phyloP scores from a whole-genome alignment of 345 rosid species.

The Gossypium longicalyx region DNA sequence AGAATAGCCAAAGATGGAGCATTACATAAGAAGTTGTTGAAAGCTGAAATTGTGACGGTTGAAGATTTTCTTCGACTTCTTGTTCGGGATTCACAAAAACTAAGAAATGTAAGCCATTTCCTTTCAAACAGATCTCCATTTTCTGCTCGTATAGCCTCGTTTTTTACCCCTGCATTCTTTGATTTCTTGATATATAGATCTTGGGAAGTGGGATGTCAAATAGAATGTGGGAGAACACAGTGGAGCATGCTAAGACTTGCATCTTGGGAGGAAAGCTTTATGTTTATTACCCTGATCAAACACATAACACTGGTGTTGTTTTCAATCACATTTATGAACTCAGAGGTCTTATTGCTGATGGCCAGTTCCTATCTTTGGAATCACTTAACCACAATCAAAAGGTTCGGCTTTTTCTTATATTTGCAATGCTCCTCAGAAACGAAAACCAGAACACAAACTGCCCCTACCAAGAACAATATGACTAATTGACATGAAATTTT shows the following conservation, averaged over 20 bases:
- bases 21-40: slow-evolving; percentile 72
- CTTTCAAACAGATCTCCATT: background rate
- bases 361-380: slow-evolving; percentile 71
- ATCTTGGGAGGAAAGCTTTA: slow-evolving; percentile 78
- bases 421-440: background rate
- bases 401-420: slow-evolving; percentile 33
- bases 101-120: slow-evolving; percentile 57
- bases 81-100: slow-evolving; percentile 60
- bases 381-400: slow-evolving; percentile 69
- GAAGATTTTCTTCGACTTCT: slow-evolving; percentile 87
- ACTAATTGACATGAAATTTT: slow-evolving; percentile 16
- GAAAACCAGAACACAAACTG: background rate
- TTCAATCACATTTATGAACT: slow-evolving; percentile 84
- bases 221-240: slow-evolving; percentile 94
- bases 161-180: background rate
- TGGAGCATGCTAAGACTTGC: slow-evolving; percentile 95
- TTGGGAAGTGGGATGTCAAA: slow-evolving; percentile 98
- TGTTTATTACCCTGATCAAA: slow-evolving; percentile 59
- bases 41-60: slow-evolving; percentile 55
- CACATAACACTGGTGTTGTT: slow-evolving; percentile 55
- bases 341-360: slow-evolving; percentile 68
- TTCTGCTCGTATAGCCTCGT: background rate
- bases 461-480: background rate
- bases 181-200: slow-evolving; percentile 37
- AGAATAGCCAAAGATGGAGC: slow-evolving; percentile 96